These are phyloP conservation scores for Talaromyces sp. DNA, from an alignment of 2,329 filamentous ascomycete species.

Conservation along the genomic window DNA sequence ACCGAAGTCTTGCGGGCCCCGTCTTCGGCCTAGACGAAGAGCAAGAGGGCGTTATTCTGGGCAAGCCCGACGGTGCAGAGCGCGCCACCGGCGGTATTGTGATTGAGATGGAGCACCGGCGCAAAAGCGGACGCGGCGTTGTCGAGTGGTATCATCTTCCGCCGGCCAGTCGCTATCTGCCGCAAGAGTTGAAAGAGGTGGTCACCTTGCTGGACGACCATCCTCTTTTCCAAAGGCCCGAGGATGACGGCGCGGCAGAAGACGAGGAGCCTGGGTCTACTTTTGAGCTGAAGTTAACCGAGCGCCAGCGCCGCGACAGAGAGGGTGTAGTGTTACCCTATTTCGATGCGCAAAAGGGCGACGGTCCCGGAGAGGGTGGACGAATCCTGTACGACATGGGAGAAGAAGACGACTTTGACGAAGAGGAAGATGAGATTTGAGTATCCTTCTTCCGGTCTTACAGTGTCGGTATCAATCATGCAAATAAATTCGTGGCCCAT, in stretches of 20 bases:
- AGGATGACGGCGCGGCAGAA: conserved; percentile 35
- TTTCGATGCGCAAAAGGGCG: conserved; percentile 83
- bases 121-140: conserved; percentile 74
- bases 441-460: not conserved
- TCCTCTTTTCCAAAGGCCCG: conserved; percentile 56
- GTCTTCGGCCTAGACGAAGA: conserved; percentile 73
- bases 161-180: conserved; percentile 38
- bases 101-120: conserved; percentile 77
- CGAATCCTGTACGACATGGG: conserved; percentile 97
- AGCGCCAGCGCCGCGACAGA: conserved; percentile 79
- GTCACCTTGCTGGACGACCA: conserved; percentile 70
- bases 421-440: conserved; percentile 88
- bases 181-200: conserved; percentile 46
- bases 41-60: conserved; percentile 71
- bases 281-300: conserved; percentile 81
- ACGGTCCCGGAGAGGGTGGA: conserved; percentile 72
- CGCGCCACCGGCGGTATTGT: conserved; percentile 59
- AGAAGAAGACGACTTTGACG: conserved; percentile 92
- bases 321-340: conserved; percentile 92
- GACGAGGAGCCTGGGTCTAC: conserved; percentile 64
- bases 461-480: not conserved
- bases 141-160: conserved; percentile 62
- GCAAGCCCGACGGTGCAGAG: conserved; percentile 43
- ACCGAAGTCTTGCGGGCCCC: conserved; percentile 70
- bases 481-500: conserved; percentile 1